These are phyloP conservation scores for Elaeagnus macrophylla DNA, from an alignment of 306 rosid genomes.

Conservation along the genomic window DNA sequence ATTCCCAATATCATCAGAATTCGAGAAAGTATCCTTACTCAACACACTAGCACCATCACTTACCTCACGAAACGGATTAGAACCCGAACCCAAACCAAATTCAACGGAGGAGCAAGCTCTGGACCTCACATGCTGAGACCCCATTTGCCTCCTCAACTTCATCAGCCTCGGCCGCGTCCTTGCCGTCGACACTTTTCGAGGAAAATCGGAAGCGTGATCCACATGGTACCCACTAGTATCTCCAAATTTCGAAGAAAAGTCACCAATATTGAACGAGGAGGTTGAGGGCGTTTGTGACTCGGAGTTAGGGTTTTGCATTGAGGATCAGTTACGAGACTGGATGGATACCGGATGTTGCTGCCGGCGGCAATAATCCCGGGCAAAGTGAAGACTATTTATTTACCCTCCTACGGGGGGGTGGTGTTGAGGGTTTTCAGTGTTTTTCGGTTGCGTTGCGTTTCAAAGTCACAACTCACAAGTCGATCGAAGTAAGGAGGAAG, in stretches of 20 bases:
- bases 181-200: conserved; percentile 12
- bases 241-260: conserved; percentile 7
- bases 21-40: conserved; percentile 13
- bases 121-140: conserved; percentile 42
- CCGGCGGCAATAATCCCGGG: too few species aligned
- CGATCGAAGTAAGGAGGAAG: too few species aligned
- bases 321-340: background rate
- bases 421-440: too few species aligned
- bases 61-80: conserved; percentile 41
- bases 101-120: conserved; percentile 23
- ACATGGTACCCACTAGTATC: conserved; percentile 13
- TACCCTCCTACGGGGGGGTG: too few species aligned
- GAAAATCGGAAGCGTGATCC: background rate
- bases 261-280: conserved; percentile 20
- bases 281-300: conserved; percentile 21
- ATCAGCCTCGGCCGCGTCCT: conserved; percentile 47
- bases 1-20: conserved; percentile 7
- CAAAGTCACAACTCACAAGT: too few species aligned
- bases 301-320: conserved; percentile 16
- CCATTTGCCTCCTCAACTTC: conserved; percentile 59
- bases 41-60: conserved; percentile 8
- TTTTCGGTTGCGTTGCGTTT: too few species aligned
- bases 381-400: too few species aligned
- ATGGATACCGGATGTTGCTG: too few species aligned
- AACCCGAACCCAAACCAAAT: conserved; percentile 27